Evolutionary conservation across 805 yeast species (phyloP).

Genomic region (Candida pseudofarinosa): DNA sequence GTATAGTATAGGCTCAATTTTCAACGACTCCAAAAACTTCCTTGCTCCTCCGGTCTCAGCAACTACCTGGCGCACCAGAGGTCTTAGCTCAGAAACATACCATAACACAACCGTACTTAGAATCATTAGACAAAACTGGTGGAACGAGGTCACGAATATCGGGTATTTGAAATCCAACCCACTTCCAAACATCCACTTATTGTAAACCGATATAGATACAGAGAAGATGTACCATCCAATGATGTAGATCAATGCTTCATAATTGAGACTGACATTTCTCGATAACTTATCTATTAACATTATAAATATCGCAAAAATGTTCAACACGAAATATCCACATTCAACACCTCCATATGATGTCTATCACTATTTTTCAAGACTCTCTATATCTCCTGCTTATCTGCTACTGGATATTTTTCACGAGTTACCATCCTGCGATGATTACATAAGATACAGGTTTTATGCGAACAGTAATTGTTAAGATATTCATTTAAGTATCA

Average conservation of each 20-base stretch:
- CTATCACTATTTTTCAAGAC: background rate
- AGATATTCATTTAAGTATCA: background rate
- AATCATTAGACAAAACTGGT: conserved; percentile 66
- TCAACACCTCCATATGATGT: background rate
- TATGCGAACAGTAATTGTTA: background rate
- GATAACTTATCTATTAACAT: background rate
- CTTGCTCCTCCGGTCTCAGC: conserved; percentile 4
- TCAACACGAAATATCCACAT: too few relatives aligned
- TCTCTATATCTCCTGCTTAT: background rate
- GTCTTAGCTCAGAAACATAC: conserved; percentile 47
- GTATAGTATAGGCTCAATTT: conserved; percentile 27
- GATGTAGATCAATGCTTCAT: conserved; percentile 28
- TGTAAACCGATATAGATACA: conserved; percentile 69
- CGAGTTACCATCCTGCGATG: background rate
- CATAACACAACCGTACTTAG: conserved; percentile 47
- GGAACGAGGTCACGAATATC: conserved; percentile 76
- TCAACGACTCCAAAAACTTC: conserved; percentile 17
- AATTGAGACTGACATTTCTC: background rate
- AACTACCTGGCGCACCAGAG: conserved; percentile 16
- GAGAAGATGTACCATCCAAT: conserved; percentile 71
- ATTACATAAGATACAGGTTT: background rate
- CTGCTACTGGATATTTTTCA: background rate
- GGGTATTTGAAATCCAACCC: conserved; percentile 81
- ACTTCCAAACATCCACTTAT: conserved; percentile 95
- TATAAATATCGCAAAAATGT: background rate